Base-by-base conservation (phyloP, 371 early-diverging fungal genomes). In the Circinella minor region DNA sequence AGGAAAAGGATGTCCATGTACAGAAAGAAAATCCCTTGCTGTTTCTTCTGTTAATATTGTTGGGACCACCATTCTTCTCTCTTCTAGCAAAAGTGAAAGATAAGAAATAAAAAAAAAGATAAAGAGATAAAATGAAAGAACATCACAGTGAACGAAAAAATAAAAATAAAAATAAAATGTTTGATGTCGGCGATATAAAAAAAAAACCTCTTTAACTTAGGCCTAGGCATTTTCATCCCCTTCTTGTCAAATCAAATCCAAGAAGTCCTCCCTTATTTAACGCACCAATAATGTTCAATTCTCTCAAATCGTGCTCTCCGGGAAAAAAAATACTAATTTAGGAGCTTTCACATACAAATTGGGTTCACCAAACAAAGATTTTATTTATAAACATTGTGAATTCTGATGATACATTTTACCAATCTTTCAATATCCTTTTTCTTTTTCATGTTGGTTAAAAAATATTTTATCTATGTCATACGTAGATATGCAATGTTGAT, bases 1-100 rank as follows among this genome's bases (percentile, higher is more conserved):
- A 43, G 43, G 11, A 9, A 51, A 17, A 54, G 51, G 34, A 47
- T 69, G 72, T 49, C 67, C 69, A 65, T 71, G 74, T 46, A 71
- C 55, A 46, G 67, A 27, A 49, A 68, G 39, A 57, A 67, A 64
- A 51, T 67, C 55, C 36, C 11, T 47, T 27, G 20, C 47, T 49
- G 55, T 11, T 4, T 17, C 38, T 18, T 27, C 27, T 43, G 43
- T 43, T 43, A 3, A 9, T 43, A 11, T 43, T 43, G 47, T 18
- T 48, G 67, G 47, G 0, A 46, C 47, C 63, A 63, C 27, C 54
- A n/a, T 36, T 36, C 36, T 43, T 36, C 20, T 5, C 37, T 51
- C 51, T 1, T 51, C 5, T 20, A 38, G 8, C 7, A 43, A 48
- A 10, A 60, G 27, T 20, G 15, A 59, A 20, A 59, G 37, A n/a